Evolutionary conservation across 169 alveolate species (phyloP).

Genomic region (Plasmodium coatneyi): DNA sequence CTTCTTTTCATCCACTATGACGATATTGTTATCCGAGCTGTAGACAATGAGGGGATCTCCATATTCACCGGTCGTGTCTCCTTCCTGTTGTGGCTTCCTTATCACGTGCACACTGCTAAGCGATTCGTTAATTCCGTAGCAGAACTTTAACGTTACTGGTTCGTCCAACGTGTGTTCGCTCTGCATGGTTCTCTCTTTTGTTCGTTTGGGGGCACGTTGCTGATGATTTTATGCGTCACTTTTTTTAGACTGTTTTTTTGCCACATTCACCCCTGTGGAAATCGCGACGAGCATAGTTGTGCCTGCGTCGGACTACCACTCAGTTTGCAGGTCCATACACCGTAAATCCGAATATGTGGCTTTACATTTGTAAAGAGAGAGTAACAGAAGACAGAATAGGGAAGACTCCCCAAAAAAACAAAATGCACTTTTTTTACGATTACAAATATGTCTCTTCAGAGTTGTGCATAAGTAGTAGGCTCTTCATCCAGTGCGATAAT

Average conservation of each 20-base stretch:
- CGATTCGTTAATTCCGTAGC: constrained; percentile 69
- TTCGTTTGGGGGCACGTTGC: background rate
- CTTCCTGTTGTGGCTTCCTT: background rate
- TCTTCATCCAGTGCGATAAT: background rate
- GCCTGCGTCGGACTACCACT: background rate
- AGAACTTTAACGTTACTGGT: constrained; percentile 65
- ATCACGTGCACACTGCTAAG: constrained; percentile 55
- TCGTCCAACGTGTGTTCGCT: constrained; percentile 37
- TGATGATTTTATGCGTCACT: background rate
- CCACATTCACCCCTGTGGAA: background rate
- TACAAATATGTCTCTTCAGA: background rate
- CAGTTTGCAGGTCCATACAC: background rate
- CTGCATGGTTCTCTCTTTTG: constrained; percentile 11
- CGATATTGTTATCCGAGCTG: constrained; percentile 73
- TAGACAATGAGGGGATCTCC: constrained; percentile 26
- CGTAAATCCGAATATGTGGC: background rate
- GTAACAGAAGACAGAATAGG: background rate
- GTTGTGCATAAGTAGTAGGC: background rate
- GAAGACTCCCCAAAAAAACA: background rate
- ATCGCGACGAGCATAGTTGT: background rate
- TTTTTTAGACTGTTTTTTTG: background rate
- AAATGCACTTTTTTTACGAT: background rate
- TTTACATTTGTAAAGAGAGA: background rate
- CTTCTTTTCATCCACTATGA: constrained; percentile 47
- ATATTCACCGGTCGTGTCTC: background rate